Percentiles rank a stretch among this genome's conserved stretches.
These are phyloP conservation scores for Pestalotiopsis sp. DNA, from an alignment of 2,329 filamentous ascomycete genomes.

Conservation along the genomic window DNA sequence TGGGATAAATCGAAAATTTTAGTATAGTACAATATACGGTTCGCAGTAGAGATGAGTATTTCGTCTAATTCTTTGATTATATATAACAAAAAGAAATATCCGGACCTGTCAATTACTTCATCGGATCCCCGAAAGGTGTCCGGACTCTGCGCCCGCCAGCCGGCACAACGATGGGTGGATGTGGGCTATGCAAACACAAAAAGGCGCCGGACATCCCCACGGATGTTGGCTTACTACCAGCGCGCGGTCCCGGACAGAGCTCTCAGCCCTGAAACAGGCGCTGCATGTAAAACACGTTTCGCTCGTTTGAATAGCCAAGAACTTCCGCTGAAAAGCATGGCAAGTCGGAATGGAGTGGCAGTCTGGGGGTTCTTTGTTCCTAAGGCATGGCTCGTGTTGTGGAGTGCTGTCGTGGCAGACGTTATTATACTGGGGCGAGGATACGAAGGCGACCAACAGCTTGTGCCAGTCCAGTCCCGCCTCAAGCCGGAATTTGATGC, in stretches of 20 bases:
- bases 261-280: too few relatives aligned
- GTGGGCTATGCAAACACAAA: not conserved
- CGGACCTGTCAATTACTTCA: not conserved
- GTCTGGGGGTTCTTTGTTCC: too few relatives aligned
- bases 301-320: too few relatives aligned
- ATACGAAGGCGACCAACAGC: too few relatives aligned
- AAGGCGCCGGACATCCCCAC: slow-evolving; percentile 12
- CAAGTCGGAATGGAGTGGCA: too few relatives aligned
- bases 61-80: not conserved
- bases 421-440: too few relatives aligned
- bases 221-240: not conserved
- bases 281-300: too few relatives aligned
- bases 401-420: too few relatives aligned
- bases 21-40: not conserved
- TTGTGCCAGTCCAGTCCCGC: too few relatives aligned
- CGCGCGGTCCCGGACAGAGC: not conserved
- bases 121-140: slow-evolving; percentile 16
- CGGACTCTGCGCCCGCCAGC: not conserved
- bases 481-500: too few relatives aligned
- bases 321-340: too few relatives aligned
- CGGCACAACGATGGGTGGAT: not conserved
- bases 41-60: not conserved
- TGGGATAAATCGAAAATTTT: not conserved
- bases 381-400: too few relatives aligned
- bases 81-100: slow-evolving; percentile 2